Conservation (phyloP, 2,329 filamentous ascomycete genomes). For the Cryoendolithus antarcticus region DNA sequence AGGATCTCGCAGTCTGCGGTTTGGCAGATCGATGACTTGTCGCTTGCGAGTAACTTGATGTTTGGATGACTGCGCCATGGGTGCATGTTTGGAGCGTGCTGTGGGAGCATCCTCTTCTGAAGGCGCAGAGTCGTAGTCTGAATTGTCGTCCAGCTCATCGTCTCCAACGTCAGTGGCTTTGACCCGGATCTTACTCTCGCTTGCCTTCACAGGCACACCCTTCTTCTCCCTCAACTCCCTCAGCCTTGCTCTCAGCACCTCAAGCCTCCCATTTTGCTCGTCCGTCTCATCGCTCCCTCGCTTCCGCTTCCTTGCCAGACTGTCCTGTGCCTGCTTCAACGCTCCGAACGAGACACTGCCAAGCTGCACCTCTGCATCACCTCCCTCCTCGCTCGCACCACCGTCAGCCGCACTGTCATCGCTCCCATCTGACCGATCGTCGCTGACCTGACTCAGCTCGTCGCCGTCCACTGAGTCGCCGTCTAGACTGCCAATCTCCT, state of each 20-base stretch:
- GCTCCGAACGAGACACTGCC: slow-evolving; percentile 72
- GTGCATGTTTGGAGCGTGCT: slow-evolving; percentile 67
- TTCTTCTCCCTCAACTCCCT: slow-evolving; percentile 32
- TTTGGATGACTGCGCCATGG: slow-evolving; percentile 70
- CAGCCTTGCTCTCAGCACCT: slow-evolving; percentile 32
- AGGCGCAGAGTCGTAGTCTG: slow-evolving; percentile 26
- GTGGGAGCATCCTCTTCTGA: slow-evolving; percentile 26
- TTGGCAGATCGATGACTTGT: slow-evolving; percentile 52
- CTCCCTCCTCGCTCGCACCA: slow-evolving; percentile 7
- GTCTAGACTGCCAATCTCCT: too few species aligned
- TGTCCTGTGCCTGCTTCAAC: slow-evolving; percentile 71
- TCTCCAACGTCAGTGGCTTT: slow-evolving; percentile 9
- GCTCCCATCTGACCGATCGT: too few species aligned
- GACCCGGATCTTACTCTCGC: slow-evolving; percentile 8
- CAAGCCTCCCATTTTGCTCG: slow-evolving; percentile 34
- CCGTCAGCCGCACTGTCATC: too few species aligned
- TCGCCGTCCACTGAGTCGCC: too few species aligned
- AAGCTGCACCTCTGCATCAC: slow-evolving; percentile 34
- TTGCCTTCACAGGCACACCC: slow-evolving; percentile 3
- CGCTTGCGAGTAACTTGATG: slow-evolving; percentile 71
- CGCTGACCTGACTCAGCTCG: too few species aligned
- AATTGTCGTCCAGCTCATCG: slow-evolving; percentile 9
- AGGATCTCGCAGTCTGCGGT: slow-evolving; percentile 60
- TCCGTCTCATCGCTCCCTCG: slow-evolving; percentile 24
- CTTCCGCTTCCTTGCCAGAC: slow-evolving; percentile 39